Evolutionary conservation across 2,329 filamentous ascomycete genomes (phyloP), one percentile per base, ranked within the genome.

Genomic region (Tolypocladium inflatum): DNA sequence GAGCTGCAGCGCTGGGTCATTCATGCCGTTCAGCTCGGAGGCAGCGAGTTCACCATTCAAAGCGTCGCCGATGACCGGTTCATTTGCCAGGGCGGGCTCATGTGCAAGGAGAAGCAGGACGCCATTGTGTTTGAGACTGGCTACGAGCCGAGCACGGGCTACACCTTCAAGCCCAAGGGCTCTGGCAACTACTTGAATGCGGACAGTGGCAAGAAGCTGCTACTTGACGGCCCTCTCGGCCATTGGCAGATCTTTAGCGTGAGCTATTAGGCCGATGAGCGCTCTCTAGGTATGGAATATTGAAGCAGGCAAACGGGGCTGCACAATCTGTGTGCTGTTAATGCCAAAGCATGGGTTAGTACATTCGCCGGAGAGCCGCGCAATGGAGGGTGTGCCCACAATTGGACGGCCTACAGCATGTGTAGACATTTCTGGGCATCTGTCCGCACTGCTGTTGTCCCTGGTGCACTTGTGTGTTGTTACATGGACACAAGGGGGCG

Each of bases 1-100:
- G 10, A 64, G 59, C 0, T 66, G 2, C 80, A 82, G 62, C 74
- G 80, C 38, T 82, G 79, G 77, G 70, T 82, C 1, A 67, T 80
- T 2, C 78, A 82, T 59, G 73, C 76, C 6, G 58, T 66, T 1
- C 54, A 60, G 33, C 43, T 57, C 1, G 67, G 69, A 33, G 66
- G 66, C 21, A 62, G 57, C 19, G 58, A 62, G 2, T 73, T 72
- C 52, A 58, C 63, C 15, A 58, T 72, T 6, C 48, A 52, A 19
- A 69, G 66, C 54, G 64, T 61, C 42, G 52, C 58, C 13, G 61
- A 67, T 52, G 55, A 58, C 26, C 56, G 60, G 19, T 71, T 61
- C 37, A 57, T 67, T 13, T 65, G 64, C 57, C 6, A 23, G 3
- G 54, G 23, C 17, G 58, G 51, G 43, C 37, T 21, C 43, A 51